Base-by-base conservation (phyloP, 1,284 basidiomycete genomes). In the Agroathelia rolfsii region DNA sequence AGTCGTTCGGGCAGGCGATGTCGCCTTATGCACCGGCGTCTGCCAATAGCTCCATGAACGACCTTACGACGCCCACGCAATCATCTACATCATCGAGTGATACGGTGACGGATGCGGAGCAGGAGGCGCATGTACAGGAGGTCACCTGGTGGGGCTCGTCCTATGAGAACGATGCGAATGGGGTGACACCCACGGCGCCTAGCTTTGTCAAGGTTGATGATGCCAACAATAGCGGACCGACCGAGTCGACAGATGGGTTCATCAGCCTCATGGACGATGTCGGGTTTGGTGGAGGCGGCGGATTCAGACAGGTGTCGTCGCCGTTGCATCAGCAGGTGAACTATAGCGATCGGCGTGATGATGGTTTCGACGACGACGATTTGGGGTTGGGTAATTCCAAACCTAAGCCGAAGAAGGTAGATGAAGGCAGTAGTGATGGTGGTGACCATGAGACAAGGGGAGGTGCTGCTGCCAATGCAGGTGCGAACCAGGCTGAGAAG, bases 301-400 rank as follows among this genome's bases (percentile, higher is more conserved):
- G n/a, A n/a, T n/a, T n/a, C n/a, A n/a, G n/a, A n/a, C n/a, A n/a
- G n/a, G n/a, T n/a, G n/a, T n/a, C n/a, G n/a, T n/a, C n/a, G n/a
- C n/a, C n/a, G n/a, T n/a, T n/a, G n/a, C n/a, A n/a, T n/a, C n/a
- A n/a, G n/a, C n/a, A n/a, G n/a, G n/a, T n/a, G n/a, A n/a, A n/a
- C n/a, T n/a, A n/a, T n/a, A n/a, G n/a, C 20, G 39, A 49, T 17
- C 43, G 47, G 27, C 40, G 49, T 30, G 55, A 53, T 15, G 58
- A 70, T 18, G 74, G 76, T 3, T 77, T 84, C 3, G 85, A 85
- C 12, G 78, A 81, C 4, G 89, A 93, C 32, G 89, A 96, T 46
- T 69, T 97, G 23, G 94, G 95, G 2, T 69, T 98, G 38, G 88
- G 93, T 8, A 98, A 96, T 50, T 62, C 60, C 3, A 63, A 66